Conservation (phyloP, 2,329 filamentous ascomycete species). For the Ascochyta lentis region DNA sequence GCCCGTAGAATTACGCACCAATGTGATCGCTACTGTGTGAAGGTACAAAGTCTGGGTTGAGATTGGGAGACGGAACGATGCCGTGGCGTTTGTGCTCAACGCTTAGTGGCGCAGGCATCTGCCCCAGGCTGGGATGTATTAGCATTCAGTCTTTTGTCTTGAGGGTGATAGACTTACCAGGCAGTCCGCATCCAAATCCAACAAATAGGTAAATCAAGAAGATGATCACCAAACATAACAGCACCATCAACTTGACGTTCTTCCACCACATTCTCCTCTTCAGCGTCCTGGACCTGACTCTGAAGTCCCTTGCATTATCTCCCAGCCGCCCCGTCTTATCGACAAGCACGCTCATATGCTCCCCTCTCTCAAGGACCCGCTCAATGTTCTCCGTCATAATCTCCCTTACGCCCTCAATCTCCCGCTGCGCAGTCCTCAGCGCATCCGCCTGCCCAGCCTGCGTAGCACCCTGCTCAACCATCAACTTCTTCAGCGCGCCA, state of each 20-base stretch:
- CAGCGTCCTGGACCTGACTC: conserved; percentile 82
- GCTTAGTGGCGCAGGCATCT: conserved; percentile 41
- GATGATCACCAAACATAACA: conserved; percentile 74
- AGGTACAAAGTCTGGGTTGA: no score
- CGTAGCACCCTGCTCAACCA: conserved; percentile 85
- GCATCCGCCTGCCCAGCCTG: conserved; percentile 75
- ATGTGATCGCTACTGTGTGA: neutral
- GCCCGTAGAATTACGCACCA: neutral
- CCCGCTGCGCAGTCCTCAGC: conserved; percentile 79
- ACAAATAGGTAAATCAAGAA: conserved; percentile 75
- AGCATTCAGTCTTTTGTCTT: conserved; percentile 13
- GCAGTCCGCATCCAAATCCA: conserved; percentile 74
- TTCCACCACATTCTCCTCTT: conserved; percentile 99
- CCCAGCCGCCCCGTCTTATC: conserved; percentile 96
- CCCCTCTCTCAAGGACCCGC: conserved; percentile 81
- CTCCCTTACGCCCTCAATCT: conserved; percentile 90
- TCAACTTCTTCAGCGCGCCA: conserved; percentile 73
- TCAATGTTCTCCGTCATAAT: conserved; percentile 98
- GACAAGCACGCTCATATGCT: conserved; percentile 90
- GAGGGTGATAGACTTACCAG: conserved; percentile 49
- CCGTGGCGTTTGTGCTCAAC: neutral
- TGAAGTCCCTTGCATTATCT: conserved; percentile 86
- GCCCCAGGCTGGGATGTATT: conserved; percentile 44
- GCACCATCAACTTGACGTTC: conserved; percentile 91
- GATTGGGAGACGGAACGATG: no score